Evolutionary conservation across 805 yeast species (phyloP).

Genomic region (Ogataea minuta): DNA sequence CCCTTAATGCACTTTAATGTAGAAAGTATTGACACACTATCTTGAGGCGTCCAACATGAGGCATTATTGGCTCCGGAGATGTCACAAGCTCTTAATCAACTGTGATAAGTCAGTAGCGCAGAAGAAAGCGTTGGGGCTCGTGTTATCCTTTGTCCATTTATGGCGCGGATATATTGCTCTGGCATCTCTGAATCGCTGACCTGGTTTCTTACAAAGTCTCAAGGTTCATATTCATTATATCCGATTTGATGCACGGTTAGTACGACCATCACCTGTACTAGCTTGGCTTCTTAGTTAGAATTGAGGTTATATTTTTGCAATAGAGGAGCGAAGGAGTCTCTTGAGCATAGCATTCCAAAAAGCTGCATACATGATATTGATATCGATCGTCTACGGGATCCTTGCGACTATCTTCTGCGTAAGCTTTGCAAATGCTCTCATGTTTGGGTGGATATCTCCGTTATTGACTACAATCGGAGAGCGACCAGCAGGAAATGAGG

Average conservation of each 20-base stretch:
- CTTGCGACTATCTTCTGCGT: slow-evolving; percentile 43
- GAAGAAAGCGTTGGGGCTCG: slow-evolving; percentile 48
- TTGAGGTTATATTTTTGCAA: slow-evolving; percentile 67
- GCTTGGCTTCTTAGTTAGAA: slow-evolving; percentile 59
- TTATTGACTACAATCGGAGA: slow-evolving; percentile 38
- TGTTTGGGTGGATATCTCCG: slow-evolving; percentile 50
- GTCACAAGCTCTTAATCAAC: slow-evolving; percentile 22
- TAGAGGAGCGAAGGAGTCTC: slow-evolving; percentile 66
- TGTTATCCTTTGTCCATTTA: slow-evolving; percentile 57
- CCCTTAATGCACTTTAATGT: no score
- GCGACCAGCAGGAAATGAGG: slow-evolving; percentile 30
- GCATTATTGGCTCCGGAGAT: slow-evolving; percentile 10
- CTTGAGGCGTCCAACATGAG: slow-evolving; percentile 12
- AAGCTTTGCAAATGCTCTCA: slow-evolving; percentile 44
- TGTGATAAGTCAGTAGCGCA: slow-evolving; percentile 18
- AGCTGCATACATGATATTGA: slow-evolving; percentile 47
- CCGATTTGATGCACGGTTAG: slow-evolving; percentile 58
- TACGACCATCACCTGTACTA: slow-evolving; percentile 56
- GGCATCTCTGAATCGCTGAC: slow-evolving; percentile 71
- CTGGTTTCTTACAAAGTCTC: slow-evolving; percentile 58
- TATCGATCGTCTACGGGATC: slow-evolving; percentile 40
- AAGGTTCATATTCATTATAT: slow-evolving; percentile 56
- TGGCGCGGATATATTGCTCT: slow-evolving; percentile 65
- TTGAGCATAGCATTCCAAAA: slow-evolving; percentile 58
- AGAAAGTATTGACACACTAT: slow-evolving; percentile 18